Evolutionary conservation across 2,329 filamentous ascomycete species (phyloP), one percentile per base, ranked within the genome.

Genomic region (Aspergillus jensenii): DNA sequence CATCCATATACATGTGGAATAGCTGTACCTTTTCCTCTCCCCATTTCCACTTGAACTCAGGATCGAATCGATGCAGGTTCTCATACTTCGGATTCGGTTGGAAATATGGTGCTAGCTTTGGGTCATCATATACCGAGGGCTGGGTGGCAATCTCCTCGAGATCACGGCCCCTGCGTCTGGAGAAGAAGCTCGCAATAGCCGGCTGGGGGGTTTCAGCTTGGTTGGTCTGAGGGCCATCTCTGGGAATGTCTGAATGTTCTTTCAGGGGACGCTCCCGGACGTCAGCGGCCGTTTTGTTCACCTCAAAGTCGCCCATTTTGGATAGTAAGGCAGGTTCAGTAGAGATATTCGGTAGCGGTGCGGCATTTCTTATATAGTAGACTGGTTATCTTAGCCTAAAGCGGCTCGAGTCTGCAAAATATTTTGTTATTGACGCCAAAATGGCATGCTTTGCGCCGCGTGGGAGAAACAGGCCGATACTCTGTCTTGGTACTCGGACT

Each of bases 111-210:
- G 71, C 74, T 1, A 76, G 65, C 8, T 74, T 65, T 0, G 76
- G 71, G 43, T 80, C 73, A 39, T 81, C 79, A 54, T 76, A 81
- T 3, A 81, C 78, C 27, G 65, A 67, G 11, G 62, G 59, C 12
- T 37, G 51, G 1, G 60, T 59, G 6, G 52, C 57, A 15, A 59
- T 49, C 17, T 48, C 57, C 9, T 59, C 57, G 2, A 41, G 48
- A 8, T 59, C 57, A 14, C 21, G 19, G 14, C 21, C 40, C 40
- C 47, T 41, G 35, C 51, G 51, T 3, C 41, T n/a, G 12, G 51
- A 35, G 41, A 53, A 53, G 17, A 53, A 35, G 6, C 31, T 21
- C 17, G 46, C 31, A 21, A 49, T 49, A 9, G 33, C 31, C 4
- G 46, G 46, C 9, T 49, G 46, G 1, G 19, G n/a, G 2, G 27